Conservation (phyloP, 768 basidiomycete species). For the Suillus americanus region DNA sequence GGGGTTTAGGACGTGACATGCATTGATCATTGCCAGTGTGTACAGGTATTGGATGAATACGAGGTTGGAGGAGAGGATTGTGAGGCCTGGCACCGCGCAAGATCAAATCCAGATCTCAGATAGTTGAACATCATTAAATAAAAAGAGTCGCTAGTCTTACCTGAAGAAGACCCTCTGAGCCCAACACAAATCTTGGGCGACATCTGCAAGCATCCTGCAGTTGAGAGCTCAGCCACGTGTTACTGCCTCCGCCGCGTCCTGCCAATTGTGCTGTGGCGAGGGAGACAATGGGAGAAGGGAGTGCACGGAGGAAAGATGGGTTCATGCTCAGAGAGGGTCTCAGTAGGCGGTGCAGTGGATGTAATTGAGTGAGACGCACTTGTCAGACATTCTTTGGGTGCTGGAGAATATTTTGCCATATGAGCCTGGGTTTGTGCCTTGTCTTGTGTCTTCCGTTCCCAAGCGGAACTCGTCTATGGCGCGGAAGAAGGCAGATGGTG, state of each 20-base stretch:
- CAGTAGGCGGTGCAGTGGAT: neutral
- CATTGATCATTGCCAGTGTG: constrained; percentile 86
- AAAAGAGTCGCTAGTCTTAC: constrained; percentile 5
- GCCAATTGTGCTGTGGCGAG: constrained; percentile 86
- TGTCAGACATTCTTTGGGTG: constrained; percentile 93
- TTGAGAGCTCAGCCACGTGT: constrained; percentile 94
- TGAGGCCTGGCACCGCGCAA: constrained; percentile 4
- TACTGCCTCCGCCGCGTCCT: constrained; percentile 85
- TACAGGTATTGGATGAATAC: constrained; percentile 95
- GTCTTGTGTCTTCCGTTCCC: constrained; percentile 20
- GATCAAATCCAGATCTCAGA: neutral
- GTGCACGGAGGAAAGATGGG: constrained; percentile 58
- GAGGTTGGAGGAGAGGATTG: constrained; percentile 49
- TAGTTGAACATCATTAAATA: neutral
- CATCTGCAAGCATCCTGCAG: constrained; percentile 83
- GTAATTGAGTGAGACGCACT: constrained; percentile 47
- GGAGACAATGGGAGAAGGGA: constrained; percentile 79
- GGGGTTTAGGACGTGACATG: constrained; percentile 61
- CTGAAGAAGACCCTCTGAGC: constrained; percentile 12
- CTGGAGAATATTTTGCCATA: constrained; percentile 64
- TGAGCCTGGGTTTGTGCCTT: constrained; percentile 13
- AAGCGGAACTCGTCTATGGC: constrained; percentile 40
- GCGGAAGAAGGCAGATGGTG: constrained; percentile 58
- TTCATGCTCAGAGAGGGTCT: constrained; percentile 53
- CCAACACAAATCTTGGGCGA: constrained; percentile 26